Base-by-base conservation (phyloP, 805 yeast species). In the Ogataea trehaloabstinens region DNA sequence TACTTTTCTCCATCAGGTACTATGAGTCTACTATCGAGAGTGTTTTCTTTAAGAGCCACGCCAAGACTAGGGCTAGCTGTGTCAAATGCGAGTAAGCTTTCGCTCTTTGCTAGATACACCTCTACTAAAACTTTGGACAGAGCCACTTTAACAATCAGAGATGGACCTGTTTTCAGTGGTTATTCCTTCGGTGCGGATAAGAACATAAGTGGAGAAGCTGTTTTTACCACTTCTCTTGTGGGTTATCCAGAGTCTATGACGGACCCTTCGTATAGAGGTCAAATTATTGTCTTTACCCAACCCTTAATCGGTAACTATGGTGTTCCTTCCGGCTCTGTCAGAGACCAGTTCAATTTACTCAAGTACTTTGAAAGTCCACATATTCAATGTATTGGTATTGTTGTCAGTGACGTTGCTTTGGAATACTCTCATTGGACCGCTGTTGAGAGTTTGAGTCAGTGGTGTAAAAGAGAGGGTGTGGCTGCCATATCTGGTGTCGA, bases 361-460 rank as follows among this genome's bases (percentile, higher is more conserved):
- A 88, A 86, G 64, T 87, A 87, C 66, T 83, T 93, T 67, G 99
- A 93, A 70, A 78, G 90, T 41, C 93, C 97, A 4, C 78, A 76
- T 52, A 81, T 87, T 40, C 98, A 93, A 67, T 90, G 97, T 67
- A 82, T 85, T 45, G 99, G 98, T 53, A 88, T 93, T 43, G 95
- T 93, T 34, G 99, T 93, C 19, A 85, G 95, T 30, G 96, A 93
- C 59, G 96, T 79, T 39, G 98, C 99, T 17, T 76, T 90, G 74
- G 77, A 89, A 61, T 88, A 91, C 66, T 87, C 96, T n/a, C 99
- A 93, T 64, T 93, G 99, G 99, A 90, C 98, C 25, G 99, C 99
- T 3, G 96, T 93, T 24, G 98, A 93, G 70, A 83, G 95, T 15
- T 74, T 93, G 42, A 85, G 87, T 44, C 86, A 85, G 53, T 93